Conservation (phyloP, 257 asterid species). For the Galeopsis tetrahit region DNA sequence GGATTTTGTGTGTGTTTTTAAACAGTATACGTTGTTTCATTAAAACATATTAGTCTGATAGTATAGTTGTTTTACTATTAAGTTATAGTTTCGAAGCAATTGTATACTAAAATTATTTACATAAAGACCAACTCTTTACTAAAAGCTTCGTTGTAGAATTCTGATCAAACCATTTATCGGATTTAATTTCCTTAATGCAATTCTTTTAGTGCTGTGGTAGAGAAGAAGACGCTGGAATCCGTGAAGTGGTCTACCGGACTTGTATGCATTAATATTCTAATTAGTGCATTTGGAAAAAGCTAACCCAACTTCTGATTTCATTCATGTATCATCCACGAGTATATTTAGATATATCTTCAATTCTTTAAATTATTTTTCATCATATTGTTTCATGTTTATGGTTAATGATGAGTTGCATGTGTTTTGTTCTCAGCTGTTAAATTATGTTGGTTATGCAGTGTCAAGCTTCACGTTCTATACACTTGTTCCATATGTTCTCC, state of each 20-base stretch:
- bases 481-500: constrained; percentile 33
- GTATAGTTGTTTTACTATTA: too few relatives aligned
- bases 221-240: constrained; percentile 57
- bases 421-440: constrained; percentile 45
- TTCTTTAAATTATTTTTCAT: not conserved
- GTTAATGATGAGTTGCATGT: not conserved
- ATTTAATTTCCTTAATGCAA: constrained; percentile 32
- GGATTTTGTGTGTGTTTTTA: too few relatives aligned
- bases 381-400: not conserved
- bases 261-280: constrained; percentile 36
- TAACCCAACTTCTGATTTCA: too few relatives aligned
- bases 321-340: not conserved
- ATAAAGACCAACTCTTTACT: too few relatives aligned
- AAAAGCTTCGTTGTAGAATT: too few relatives aligned
- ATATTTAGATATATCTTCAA: not conserved
- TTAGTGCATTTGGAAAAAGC: not conserved
- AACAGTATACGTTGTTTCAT: too few relatives aligned
- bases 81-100: too few relatives aligned
- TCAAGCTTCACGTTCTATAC: constrained; percentile 65
- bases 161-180: too few relatives aligned
- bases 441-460: constrained; percentile 49
- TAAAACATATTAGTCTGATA: not conserved
- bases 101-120: too few relatives aligned
- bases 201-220: constrained; percentile 49
- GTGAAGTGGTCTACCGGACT: constrained; percentile 58